These are phyloP conservation scores for Exophiala phaeomuriformis DNA, from an alignment of 2,329 filamentous ascomycete genomes.

Conservation along the genomic window DNA sequence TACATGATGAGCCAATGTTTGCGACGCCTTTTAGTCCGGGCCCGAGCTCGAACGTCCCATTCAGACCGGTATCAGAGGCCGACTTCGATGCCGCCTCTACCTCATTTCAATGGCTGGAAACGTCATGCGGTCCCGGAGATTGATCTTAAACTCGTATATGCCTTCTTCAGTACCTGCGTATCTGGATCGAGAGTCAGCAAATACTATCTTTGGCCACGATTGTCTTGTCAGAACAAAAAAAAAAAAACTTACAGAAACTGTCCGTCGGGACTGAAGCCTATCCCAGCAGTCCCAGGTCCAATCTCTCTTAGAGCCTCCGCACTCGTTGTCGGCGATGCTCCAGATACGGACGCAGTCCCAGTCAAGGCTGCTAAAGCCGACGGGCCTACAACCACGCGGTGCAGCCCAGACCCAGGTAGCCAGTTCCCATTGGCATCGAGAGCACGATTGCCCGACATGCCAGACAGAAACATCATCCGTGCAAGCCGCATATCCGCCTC, in stretches of 20 bases:
- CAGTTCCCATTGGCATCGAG: slow-evolving; percentile 28
- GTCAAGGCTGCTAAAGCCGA: slow-evolving; percentile 18
- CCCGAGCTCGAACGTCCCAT: too few relatives aligned
- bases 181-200: slow-evolving; percentile 28
- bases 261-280: slow-evolving; percentile 43
- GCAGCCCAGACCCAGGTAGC: slow-evolving; percentile 25
- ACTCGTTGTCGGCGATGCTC: slow-evolving; percentile 32
- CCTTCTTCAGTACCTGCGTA: slow-evolving; percentile 44
- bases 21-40: too few relatives aligned
- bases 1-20: neutral
- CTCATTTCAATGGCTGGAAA: slow-evolving; percentile 40
- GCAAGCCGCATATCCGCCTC: slow-evolving; percentile 23
- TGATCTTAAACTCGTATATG: slow-evolving; percentile 43
- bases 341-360: neutral
- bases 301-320: slow-evolving; percentile 34
- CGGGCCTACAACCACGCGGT: slow-evolving; percentile 32
- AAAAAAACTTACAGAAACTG: slow-evolving; percentile 38
- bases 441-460: slow-evolving; percentile 11
- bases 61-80: too few relatives aligned
- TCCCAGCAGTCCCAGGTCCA: slow-evolving; percentile 39
- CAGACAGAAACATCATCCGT: slow-evolving; percentile 19
- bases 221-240: neutral
- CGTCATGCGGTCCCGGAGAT: slow-evolving; percentile 42
- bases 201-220: neutral
- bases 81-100: slow-evolving; percentile 19